phyloP scores from a whole-genome alignment of 352 stramenopile species.

The Pythium dissotocum region DNA sequence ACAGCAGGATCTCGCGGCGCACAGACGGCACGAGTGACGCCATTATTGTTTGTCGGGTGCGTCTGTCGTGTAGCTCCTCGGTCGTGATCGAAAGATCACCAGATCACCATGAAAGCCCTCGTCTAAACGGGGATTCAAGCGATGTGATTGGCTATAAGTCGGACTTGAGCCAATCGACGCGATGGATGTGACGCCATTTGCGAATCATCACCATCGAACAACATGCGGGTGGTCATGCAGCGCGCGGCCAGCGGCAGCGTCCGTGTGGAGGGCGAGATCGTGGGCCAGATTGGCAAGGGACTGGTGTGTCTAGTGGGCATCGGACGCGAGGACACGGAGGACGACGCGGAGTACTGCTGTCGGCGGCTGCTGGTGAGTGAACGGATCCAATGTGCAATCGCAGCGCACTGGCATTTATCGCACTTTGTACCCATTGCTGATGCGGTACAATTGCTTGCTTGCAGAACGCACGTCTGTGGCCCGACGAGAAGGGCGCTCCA shows the following conservation, averaged over 20 bases:
- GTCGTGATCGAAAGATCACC: not conserved
- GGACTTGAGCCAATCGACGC: not conserved
- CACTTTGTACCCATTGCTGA: not conserved
- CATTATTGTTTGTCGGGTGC: not conserved
- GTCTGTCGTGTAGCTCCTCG: too few species aligned
- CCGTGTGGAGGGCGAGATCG: constrained; percentile 70
- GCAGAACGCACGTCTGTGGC: constrained; percentile 82
- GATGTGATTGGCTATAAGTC: constrained; percentile 15
- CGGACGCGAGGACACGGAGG: constrained; percentile 70
- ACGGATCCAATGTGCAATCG: not conserved
- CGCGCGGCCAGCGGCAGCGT: constrained; percentile 80
- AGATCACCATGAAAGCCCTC: too few species aligned
- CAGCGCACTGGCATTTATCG: not conserved
- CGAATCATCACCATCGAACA: not conserved
- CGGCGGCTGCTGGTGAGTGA: constrained; percentile 64
- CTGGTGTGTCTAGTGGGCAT: constrained; percentile 83
- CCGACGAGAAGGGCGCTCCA: constrained; percentile 45
- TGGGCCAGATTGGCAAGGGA: constrained; percentile 74
- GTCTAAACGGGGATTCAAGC: not conserved
- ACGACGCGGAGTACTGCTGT: constrained; percentile 83
- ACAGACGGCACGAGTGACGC: not conserved
- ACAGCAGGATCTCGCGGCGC: constrained; percentile 64
- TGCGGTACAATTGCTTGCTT: not conserved
- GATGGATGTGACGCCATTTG: not conserved
- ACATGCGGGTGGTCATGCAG: constrained; percentile 81